phyloP scores from a whole-genome alignment of 1,139 yeast genomes.

The Debaryomyces fabryi region DNA sequence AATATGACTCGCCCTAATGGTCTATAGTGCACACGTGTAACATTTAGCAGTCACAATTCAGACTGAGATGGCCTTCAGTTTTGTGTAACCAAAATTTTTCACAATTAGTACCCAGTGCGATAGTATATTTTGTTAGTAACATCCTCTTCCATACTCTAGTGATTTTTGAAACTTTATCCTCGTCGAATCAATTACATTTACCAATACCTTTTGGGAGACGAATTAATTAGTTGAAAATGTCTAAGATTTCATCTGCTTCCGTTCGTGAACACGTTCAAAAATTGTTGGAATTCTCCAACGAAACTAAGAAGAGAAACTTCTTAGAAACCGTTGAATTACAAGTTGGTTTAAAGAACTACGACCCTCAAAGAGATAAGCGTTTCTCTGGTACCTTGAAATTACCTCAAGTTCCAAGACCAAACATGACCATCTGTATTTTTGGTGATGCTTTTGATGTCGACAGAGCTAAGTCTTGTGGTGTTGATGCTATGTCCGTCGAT shows the following conservation, averaged over 20 bases:
- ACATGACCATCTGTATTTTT: constrained; percentile 99
- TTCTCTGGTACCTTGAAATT: constrained; percentile 99
- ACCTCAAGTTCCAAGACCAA: constrained; percentile 99
- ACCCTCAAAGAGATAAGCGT: constrained; percentile 99
- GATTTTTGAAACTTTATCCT: constrained; percentile 34
- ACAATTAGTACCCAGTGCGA: constrained; percentile 3
- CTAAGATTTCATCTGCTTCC: constrained; percentile 89
- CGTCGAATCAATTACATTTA: constrained; percentile 55
- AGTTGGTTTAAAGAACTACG: constrained; percentile 99
- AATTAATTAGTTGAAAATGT: constrained; percentile 58
- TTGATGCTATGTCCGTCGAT: constrained; percentile 99
- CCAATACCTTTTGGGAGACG: constrained; percentile 72
- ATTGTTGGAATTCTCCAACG: constrained; percentile 86
- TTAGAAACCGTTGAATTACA: constrained; percentile 99
- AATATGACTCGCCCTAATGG: background rate
- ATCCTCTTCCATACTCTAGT: background rate
- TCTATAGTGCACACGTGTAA: background rate
- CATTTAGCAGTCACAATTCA: background rate
- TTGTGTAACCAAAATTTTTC: constrained; percentile 9
- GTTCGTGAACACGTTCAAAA: constrained; percentile 97
- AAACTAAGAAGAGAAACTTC: constrained; percentile 99
- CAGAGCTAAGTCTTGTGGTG: constrained; percentile 99
- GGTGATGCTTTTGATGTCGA: constrained; percentile 99
- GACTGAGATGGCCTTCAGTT: background rate
- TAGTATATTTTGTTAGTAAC: constrained; percentile 4